A percentile compares a stretch with the other conserved stretches of the same genome.
phyloP scores from a whole-genome alignment of 2,329 filamentous ascomycete species.

The Xylaria sp. region DNA sequence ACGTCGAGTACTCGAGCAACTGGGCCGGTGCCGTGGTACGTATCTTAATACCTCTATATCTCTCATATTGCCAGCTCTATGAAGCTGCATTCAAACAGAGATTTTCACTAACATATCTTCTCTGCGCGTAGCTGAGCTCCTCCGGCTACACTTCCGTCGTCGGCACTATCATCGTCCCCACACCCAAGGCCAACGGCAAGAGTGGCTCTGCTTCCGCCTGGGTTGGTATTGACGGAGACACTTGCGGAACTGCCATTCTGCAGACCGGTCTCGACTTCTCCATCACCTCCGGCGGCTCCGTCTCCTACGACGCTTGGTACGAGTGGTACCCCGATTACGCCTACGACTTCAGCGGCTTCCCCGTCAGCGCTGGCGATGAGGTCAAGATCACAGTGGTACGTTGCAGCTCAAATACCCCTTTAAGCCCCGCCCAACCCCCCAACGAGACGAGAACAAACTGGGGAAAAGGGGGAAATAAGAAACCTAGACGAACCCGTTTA shows the following conservation, averaged over 20 bases:
- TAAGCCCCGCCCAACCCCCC: constrained; percentile 11
- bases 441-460: too few species aligned
- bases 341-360: constrained; percentile 62
- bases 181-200: constrained; percentile 51
- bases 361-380: constrained; percentile 49
- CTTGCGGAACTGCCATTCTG: constrained; percentile 64
- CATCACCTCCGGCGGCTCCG: constrained; percentile 53
- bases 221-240: constrained; percentile 72
- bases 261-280: constrained; percentile 69
- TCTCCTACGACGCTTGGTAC: constrained; percentile 66
- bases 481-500: background rate
- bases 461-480: too few species aligned
- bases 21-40: constrained; percentile 66
- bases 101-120: background rate
- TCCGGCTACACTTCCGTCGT: constrained; percentile 63
- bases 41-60: too few species aligned
- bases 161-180: constrained; percentile 65
- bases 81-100: background rate
- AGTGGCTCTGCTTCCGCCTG: constrained; percentile 51
- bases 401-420: too few species aligned
- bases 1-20: constrained; percentile 65
- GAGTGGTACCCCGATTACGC: constrained; percentile 70
- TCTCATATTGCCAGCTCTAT: background rate
- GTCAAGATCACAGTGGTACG: constrained; percentile 46
- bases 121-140: constrained; percentile 53